Evolutionary conservation across 371 early-diverging fungal genomes (phyloP).

Genomic region (Hamiltosporidium magnivora): DNA sequence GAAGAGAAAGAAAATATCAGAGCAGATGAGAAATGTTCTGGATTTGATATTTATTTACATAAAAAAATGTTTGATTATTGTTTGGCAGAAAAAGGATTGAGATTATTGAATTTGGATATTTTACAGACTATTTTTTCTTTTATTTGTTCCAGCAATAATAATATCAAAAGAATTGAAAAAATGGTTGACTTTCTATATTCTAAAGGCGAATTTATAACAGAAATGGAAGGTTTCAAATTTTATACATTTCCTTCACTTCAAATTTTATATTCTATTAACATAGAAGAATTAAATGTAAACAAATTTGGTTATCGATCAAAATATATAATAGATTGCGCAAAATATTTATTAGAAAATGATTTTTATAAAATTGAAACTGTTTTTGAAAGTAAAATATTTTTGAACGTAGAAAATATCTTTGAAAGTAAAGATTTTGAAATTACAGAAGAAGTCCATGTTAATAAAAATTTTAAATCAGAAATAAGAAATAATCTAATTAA

Average conservation of each 20-base stretch:
- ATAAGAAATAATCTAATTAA: constrained; percentile 13
- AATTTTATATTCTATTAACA: constrained; percentile 4
- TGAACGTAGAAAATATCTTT: no score
- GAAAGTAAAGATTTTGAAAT: no score
- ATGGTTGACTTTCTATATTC: constrained; percentile 45
- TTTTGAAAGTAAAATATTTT: no score
- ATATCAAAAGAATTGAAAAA: constrained; percentile 39
- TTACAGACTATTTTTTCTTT: constrained; percentile 46
- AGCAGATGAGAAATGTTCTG: no score
- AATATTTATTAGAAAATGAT: constrained; percentile 3
- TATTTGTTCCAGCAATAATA: constrained; percentile 47
- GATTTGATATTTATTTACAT: no score
- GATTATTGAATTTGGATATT: constrained; percentile 32
- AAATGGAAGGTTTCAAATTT: constrained; percentile 4
- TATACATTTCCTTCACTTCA: constrained; percentile 30
- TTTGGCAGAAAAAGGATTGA: constrained; percentile 10
- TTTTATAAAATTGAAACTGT: background rate
- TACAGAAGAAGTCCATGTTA: no score
- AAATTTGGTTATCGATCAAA: constrained; percentile 46
- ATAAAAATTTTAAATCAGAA: background rate
- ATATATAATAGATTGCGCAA: constrained; percentile 34
- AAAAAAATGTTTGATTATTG: no score
- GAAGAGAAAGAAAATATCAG: no score
- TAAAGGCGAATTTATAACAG: constrained; percentile 18
- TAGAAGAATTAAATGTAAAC: constrained; percentile 19